Base-by-base conservation (phyloP, 768 basidiomycete species). In the Boletus vermiculosoides region DNA sequence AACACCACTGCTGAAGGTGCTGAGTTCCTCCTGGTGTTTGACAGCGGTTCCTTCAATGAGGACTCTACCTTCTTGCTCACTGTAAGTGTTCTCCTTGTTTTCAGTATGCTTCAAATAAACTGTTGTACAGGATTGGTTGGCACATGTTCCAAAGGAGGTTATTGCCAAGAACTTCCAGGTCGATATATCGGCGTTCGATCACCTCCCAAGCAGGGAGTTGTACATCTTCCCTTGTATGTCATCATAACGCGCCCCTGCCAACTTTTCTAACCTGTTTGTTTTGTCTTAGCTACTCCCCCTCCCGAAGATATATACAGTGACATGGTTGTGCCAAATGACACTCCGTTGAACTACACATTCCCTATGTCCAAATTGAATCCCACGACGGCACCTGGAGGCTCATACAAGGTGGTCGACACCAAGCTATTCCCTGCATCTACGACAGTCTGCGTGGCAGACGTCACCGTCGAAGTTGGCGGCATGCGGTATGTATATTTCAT, bases 81-180 rank as follows among this genome's bases (percentile, higher is more conserved):
- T 15, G 68, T 56, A 33, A 54, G 66, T 40, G 4, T n/a, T 51
- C 22, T 48, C 2, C 11, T 22, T 8, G 9, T 41, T 23, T 36
- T 46, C 16, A 16, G 37, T 12, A 4, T 36, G 5, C 6, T 47
- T 50, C 11, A 34, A 31, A 22, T 25, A 11, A 33, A 36, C 30
- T 34, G n/a, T 52, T 13, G 52, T 54, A 18, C 81, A 85, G 55
- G 86, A 88, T 57, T 88, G 87, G 85, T 73, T 87, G 23, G 76
- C 86, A 4, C 87, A 88, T 61, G 75, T 83, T 16, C 83, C 84
- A 11, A 75, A 78, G 59, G 76, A 79, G 45, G 81, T 84, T 0
- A 70, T 87, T 3, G 83, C 84, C 16, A 86, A 86, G 72, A 88
- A 87, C 67, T 87, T 88, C 66, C 78, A 80, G 37, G 65, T 76